Percentiles rank a stretch among this genome's conserved stretches.
Evolutionary conservation across 2,329 filamentous ascomycete species (phyloP).

Genomic region (Mycosphaerelloides madeirae): DNA sequence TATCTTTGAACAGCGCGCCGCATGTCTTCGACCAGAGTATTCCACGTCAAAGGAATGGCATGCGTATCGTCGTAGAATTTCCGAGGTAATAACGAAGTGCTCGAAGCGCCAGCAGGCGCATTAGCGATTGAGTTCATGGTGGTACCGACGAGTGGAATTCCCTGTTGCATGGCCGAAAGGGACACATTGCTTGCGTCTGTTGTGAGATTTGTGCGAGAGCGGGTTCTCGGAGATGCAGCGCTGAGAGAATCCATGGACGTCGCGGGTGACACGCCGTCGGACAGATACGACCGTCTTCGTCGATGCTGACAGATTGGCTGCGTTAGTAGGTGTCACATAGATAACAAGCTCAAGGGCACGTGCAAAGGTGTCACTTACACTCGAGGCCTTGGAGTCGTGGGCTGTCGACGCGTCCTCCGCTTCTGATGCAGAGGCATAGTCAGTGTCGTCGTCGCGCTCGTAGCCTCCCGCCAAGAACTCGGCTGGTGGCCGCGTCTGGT

Average conservation of each 20-base stretch:
- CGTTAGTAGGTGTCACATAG: constrained; percentile 25
- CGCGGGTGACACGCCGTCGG: constrained; percentile 73
- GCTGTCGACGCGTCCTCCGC: constrained; percentile 72
- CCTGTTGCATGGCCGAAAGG: constrained; percentile 41
- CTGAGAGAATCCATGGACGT: constrained; percentile 90
- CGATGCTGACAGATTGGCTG: constrained; percentile 45
- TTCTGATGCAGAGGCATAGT: constrained; percentile 82
- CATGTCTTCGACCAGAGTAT: constrained; percentile 86
- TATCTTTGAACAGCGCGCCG: constrained; percentile 84
- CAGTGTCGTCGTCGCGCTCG: constrained; percentile 81
- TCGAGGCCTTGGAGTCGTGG: constrained; percentile 62
- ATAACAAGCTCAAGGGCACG: constrained; percentile 17
- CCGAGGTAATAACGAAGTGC: constrained; percentile 56
- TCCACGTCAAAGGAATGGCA: constrained; percentile 79
- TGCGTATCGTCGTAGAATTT: constrained; percentile 90
- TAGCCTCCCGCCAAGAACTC: constrained; percentile 80
- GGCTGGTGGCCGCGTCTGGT: constrained; percentile 81
- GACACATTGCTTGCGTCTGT: constrained; percentile 43
- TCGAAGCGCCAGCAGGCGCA: constrained; percentile 35
- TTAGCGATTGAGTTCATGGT: constrained; percentile 54
- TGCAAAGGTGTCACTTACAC: constrained; percentile 49
- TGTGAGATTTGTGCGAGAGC: constrained; percentile 53
- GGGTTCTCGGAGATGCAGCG: constrained; percentile 56
- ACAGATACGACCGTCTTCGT: constrained; percentile 61
- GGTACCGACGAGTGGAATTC: constrained; percentile 47